Base-by-base conservation (phyloP, 352 stramenopile genomes). In the Phytophthora crassamura region DNA sequence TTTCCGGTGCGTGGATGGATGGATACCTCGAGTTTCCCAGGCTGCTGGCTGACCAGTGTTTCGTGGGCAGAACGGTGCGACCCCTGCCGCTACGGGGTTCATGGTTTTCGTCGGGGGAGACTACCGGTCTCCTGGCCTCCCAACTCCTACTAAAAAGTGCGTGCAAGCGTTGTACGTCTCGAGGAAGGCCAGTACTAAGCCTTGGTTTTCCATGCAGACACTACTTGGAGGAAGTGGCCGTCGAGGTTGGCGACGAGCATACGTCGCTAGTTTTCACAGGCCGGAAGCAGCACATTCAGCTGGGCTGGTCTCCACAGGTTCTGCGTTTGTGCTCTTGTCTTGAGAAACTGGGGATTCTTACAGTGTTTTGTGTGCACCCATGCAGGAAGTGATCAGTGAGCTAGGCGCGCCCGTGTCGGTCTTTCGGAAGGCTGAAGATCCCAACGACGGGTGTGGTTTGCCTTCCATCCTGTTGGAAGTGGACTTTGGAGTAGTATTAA, bases 241-340 rank as follows among this genome's bases (percentile, higher is more conserved):
- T 90, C 12, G 75, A 86, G 15, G 65, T 93, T 45, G 58, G 61
- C 0, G 74, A 86, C 33, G 49, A 59, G n/a, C 58, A 71, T 25
- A 81, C 78, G 7, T 68, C 72, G 15, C 53, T 88, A 11, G 15
- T 67, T 15, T 95, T 95, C 64, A 78, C 72, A 51, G 74, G 74
- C 0, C 62, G 84, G 9, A 91, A 93, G 60, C 80, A 91, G 30
- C 67, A 72, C 22, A 87, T 95, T 32, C 69, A 82, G 67, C 70
- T 95, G 22, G 87, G 87, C n/a, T 91, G 78, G 78, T 85, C 82
- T 7, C 87, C 87, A 56, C 87, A 95, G 82, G 86, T 94, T n/a
- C 14, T 22, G 34, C 18, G 36, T 40, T 46, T 49, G 43, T n/a
- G n/a, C 34, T 32, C 18, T 15, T 12, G 32, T 50, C 10, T 1